Evolutionary conservation across 192 early-diverging fungal species (phyloP).

Genomic region (Diversispora eburnea): DNA sequence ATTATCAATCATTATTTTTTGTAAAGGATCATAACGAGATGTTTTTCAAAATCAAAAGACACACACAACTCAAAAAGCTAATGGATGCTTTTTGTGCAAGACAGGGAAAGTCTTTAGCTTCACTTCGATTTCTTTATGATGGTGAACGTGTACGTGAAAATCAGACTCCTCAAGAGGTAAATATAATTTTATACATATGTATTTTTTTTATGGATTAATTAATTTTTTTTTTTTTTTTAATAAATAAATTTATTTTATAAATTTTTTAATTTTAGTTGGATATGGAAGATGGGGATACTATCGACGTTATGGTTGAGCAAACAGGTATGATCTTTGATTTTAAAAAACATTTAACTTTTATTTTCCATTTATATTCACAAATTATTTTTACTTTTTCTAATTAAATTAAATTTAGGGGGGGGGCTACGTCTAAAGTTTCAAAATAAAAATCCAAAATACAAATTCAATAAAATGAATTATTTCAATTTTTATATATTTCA

Average conservation of each 20-base stretch:
- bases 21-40: slow-evolving; percentile 72
- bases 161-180: slow-evolving; percentile 82
- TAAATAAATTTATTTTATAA: not conserved
- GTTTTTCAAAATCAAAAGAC: slow-evolving; percentile 94
- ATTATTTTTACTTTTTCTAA: no score
- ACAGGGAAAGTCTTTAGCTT: slow-evolving; percentile 71
- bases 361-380: no score
- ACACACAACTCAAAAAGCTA: slow-evolving; percentile 85
- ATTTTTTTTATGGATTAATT: not conserved
- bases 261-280: slow-evolving; percentile 58
- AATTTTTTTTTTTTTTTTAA: not conserved
- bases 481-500: no score
- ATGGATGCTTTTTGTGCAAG: slow-evolving; percentile 93
- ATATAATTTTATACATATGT: slow-evolving; percentile 6
- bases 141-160: slow-evolving; percentile 78
- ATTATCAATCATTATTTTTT: not conserved
- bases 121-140: slow-evolving; percentile 91
- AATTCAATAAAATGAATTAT: no score
- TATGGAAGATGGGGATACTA: slow-evolving; percentile 94
- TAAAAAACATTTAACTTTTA: no score
- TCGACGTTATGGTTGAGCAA: slow-evolving; percentile 94
- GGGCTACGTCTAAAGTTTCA: no score
- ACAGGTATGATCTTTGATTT: slow-evolving; percentile 49
- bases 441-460: no score
- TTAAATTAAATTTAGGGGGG: no score